Percentiles rank a stretch among this genome's conserved stretches.
phyloP scores from a whole-genome alignment of 2,329 filamentous ascomycete genomes.

The Fusarium dlaminii region DNA sequence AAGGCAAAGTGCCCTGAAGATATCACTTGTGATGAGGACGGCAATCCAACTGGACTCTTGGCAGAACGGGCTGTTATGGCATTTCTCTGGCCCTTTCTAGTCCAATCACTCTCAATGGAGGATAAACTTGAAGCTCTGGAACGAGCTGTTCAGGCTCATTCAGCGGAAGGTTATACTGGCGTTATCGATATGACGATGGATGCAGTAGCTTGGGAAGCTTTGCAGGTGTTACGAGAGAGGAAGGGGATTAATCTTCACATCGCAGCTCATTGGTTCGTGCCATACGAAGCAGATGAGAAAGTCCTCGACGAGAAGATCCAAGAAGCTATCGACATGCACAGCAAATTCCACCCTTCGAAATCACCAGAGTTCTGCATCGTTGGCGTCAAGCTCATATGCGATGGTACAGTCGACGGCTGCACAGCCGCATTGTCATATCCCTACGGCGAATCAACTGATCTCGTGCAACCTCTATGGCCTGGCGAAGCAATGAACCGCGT shows the following conservation, averaged over 20 bases:
- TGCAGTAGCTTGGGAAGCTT: conserved; percentile 55
- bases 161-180: conserved; percentile 57
- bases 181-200: conserved; percentile 66
- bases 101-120: conserved; percentile 50
- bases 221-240: conserved; percentile 50
- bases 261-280: conserved; percentile 58
- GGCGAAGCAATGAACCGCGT: conserved; percentile 61
- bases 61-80: conserved; percentile 56
- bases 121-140: conserved; percentile 54
- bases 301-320: conserved; percentile 54
- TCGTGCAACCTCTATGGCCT: conserved; percentile 63
- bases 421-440: conserved; percentile 69
- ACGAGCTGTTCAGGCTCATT: conserved; percentile 57
- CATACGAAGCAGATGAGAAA: conserved; percentile 46
- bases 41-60: conserved; percentile 56
- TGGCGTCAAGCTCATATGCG: conserved; percentile 72
- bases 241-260: conserved; percentile 52
- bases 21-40: conserved; percentile 54
- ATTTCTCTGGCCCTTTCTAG: conserved; percentile 60
- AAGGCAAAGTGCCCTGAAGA: conserved; percentile 55
- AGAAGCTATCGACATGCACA: conserved; percentile 54
- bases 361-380: conserved; percentile 54
- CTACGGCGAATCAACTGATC: conserved; percentile 59
- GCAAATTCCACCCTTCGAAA: conserved; percentile 38
- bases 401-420: conserved; percentile 72